Evolutionary conservation across 139 green algal genomes (phyloP).

Genomic region (Closterium sp.): DNA sequence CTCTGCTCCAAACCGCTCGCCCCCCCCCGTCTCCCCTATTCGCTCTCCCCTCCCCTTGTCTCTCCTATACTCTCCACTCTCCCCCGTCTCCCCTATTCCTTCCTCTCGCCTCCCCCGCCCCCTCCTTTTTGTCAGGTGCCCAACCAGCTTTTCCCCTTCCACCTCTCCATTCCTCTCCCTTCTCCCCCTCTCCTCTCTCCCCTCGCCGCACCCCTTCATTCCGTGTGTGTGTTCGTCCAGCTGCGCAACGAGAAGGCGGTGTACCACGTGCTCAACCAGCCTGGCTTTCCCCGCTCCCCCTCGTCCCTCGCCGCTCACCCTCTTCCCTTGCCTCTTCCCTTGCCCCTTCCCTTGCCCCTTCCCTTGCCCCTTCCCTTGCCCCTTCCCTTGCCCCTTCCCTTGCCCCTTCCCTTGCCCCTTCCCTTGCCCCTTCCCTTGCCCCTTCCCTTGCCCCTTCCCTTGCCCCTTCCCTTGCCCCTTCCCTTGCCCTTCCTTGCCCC

Average conservation of each 20-base stretch:
- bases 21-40: background rate
- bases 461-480: no score
- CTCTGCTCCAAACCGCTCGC: background rate
- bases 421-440: no score
- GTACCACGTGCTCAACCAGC: background rate
- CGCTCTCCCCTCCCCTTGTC: background rate
- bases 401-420: no score
- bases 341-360: no score
- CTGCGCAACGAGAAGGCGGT: background rate
- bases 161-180: background rate
- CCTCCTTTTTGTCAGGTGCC: conserved; percentile 91
- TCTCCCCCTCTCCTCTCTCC: background rate
- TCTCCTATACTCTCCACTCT: background rate
- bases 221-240: background rate
- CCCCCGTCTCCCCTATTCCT: background rate
- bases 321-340: no score
- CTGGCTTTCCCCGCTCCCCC: no score
- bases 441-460: background rate
- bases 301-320: background rate
- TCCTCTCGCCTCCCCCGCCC: background rate
- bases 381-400: background rate
- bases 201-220: no score
- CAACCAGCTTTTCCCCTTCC: conserved; percentile 91
- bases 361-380: no score
- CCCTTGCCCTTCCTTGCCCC: no score